phyloP scores from a whole-genome alignment of 169 alveolate species.

The Cryptosporidium muris region DNA sequence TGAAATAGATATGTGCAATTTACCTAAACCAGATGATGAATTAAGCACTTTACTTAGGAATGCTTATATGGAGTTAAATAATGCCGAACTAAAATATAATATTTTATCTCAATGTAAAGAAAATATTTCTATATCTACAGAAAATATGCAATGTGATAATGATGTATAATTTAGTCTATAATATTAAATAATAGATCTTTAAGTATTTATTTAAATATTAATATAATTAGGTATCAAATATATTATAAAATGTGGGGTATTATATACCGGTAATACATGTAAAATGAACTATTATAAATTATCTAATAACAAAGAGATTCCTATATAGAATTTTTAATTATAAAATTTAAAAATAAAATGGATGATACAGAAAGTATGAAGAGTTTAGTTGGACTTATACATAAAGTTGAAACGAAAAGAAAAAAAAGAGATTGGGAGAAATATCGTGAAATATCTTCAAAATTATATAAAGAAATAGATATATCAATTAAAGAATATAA shows the following conservation, averaged over 20 bases:
- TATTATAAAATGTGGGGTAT: no score
- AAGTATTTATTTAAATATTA: no score
- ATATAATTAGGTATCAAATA: no score
- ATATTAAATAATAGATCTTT: no score
- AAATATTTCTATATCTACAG: no score
- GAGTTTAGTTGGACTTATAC: conserved; percentile 51
- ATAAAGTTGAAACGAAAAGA: conserved; percentile 47
- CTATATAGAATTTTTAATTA: background rate
- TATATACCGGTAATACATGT: no score
- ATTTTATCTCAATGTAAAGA: no score
- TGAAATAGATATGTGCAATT: background rate
- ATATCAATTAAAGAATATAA: conserved; percentile 4
- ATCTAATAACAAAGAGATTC: no score
- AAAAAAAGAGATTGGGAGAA: conserved; percentile 51
- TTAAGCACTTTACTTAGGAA: conserved; percentile 4
- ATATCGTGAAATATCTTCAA: conserved; percentile 4
- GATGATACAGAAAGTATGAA: conserved; percentile 46
- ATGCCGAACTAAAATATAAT: background rate
- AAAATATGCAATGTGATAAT: no score
- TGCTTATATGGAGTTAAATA: conserved; percentile 27
- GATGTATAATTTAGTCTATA: no score
- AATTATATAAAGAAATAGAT: conserved; percentile 19
- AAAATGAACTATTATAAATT: no score
- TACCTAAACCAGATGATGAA: conserved; percentile 10
- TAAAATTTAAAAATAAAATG: conserved; percentile 8